Evolutionary conservation across 108 stramenopile species (phyloP), one percentile per base, ranked within the genome.

Genomic region (Thalassiosira profunda): DNA sequence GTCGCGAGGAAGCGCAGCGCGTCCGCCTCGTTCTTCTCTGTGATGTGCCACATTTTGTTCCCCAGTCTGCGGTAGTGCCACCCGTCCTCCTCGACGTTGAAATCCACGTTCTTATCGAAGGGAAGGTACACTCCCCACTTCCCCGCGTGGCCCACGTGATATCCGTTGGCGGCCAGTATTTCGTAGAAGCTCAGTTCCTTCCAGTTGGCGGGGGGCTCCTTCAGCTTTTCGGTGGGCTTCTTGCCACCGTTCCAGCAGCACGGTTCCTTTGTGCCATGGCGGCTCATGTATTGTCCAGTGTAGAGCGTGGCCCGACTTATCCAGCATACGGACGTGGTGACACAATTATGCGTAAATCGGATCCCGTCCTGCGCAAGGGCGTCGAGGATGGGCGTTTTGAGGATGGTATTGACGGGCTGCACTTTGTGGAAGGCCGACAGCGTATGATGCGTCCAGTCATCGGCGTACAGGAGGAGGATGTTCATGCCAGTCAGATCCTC

Each of bases 251-350:
- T 56, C 75, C 75, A 76, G 36, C 75, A 76, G 53, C 75, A 76
- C 12, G 60, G 67, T 36, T 67, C 34, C 14, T 42, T 63, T 14
- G 75, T 75, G 15, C 60, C 43, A 74, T 94, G 93, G 14, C 86
- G 67, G 24, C 80, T 66, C 6, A 81, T 46, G 58, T 91, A 91
- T 35, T 74, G 65, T 15, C 93, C 93, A 1, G 87, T 91, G 56
- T 72, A 73, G 8, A 94, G 63, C 4, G 93, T 91, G 41, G 86
- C 89, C 5, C 93, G 49, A 12, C 79, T 82, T 3, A 89, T 82
- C 93, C 88, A 90, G 46, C 93, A 94, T 9, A 94, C 77, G 41
- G 79, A 75, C 9, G 93, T 94, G 40, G 93, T 94, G 29, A 94
- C 93, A 59, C 87, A 88, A 49, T 94, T 91, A 58, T 87, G 85